phyloP scores from a whole-genome alignment of 306 rosid genomes.

The Quercus berberidifolia region DNA sequence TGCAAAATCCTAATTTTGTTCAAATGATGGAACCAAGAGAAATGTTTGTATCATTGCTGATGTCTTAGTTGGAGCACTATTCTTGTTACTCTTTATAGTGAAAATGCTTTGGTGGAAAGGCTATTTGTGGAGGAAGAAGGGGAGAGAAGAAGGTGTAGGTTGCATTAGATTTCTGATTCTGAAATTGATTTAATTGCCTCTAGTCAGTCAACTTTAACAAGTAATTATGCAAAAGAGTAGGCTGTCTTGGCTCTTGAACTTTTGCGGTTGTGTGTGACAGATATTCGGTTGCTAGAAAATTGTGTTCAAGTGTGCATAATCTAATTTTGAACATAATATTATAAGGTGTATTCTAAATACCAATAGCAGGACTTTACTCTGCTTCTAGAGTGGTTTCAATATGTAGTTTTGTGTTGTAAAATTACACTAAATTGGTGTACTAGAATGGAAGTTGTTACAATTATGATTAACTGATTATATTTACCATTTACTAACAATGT shows the following conservation, averaged over 20 bases:
- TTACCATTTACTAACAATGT: no score
- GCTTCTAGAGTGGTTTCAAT: no score
- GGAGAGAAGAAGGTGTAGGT: slow-evolving; percentile 27
- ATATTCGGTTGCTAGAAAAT: neutral
- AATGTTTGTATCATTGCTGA: neutral
- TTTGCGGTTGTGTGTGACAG: neutral
- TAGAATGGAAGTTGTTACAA: no score
- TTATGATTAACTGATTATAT: no score
- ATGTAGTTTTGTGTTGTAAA: no score
- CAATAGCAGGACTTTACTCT: no score
- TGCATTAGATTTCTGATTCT: neutral
- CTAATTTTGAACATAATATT: no score
- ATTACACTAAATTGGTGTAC: no score
- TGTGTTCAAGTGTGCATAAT: no score
- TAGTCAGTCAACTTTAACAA: neutral
- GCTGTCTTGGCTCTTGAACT: neutral
- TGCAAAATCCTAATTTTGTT: neutral
- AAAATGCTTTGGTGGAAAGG: slow-evolving; percentile 62
- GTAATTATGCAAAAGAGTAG: neutral
- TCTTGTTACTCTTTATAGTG: slow-evolving; percentile 27
- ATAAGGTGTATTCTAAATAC: no score
- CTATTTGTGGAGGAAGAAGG: slow-evolving; percentile 22
- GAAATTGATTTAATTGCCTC: neutral
- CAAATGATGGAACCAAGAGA: neutral
- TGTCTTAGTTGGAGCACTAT: slow-evolving; percentile 23